A percentile compares a stretch with the other conserved stretches of the same genome.
These are phyloP conservation scores for Colletotrichum cuscutae DNA, from an alignment of 2,329 filamentous ascomycete genomes.

Conservation along the genomic window DNA sequence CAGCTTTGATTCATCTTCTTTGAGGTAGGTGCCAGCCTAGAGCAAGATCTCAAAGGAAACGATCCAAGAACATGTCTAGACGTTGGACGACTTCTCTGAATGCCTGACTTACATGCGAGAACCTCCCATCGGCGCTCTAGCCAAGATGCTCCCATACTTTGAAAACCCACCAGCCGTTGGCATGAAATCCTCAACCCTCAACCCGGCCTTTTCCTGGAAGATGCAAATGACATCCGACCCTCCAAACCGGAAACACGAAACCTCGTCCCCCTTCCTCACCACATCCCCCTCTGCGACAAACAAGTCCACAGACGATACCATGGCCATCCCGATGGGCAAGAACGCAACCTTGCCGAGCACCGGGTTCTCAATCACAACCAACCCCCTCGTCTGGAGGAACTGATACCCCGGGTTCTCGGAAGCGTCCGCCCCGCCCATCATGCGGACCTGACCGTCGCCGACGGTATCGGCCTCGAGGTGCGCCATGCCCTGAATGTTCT, in stretches of 20 bases:
- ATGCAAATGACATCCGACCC: constrained; percentile 53
- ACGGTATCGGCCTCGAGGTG: constrained; percentile 49
- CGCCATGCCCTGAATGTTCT: constrained; percentile 47
- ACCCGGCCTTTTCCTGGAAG: constrained; percentile 44
- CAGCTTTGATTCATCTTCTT: background rate
- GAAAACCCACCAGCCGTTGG: constrained; percentile 33
- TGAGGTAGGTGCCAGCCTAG: background rate
- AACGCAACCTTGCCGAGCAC: constrained; percentile 50
- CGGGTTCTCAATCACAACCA: constrained; percentile 49
- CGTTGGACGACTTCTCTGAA: background rate
- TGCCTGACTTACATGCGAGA: background rate
- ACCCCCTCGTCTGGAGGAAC: constrained; percentile 50
- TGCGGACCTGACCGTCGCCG: constrained; percentile 30
- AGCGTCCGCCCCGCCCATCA: constrained; percentile 40
- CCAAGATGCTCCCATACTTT: constrained; percentile 37
- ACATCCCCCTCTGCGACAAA: constrained; percentile 37
- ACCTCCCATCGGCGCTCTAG: background rate
- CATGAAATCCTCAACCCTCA: constrained; percentile 36
- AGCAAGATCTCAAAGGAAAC: background rate
- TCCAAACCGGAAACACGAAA: constrained; percentile 55
- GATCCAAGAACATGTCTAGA: background rate
- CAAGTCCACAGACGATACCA: constrained; percentile 52
- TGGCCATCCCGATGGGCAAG: constrained; percentile 56
- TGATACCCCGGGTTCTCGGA: constrained; percentile 51
- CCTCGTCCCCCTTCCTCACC: constrained; percentile 52